Evolutionary conservation across 352 stramenopile genomes (phyloP), one percentile per base, ranked within the genome.

Genomic region (Pythium folliculosum): DNA sequence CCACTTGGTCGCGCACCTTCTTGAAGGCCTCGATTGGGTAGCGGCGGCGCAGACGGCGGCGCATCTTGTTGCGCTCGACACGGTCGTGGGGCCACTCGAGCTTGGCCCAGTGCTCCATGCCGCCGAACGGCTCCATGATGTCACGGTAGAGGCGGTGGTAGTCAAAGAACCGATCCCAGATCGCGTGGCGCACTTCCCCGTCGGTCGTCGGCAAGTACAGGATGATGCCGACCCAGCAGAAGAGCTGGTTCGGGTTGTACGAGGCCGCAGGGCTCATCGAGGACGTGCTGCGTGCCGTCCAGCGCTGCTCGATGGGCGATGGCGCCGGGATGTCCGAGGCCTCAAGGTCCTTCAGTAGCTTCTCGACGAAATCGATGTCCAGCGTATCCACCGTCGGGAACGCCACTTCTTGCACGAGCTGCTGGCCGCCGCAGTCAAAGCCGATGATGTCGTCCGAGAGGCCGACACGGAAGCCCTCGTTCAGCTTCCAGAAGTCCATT

Each of bases 371-470:
- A 55, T 97, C 82, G 10, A 98, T 88, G 49, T 99, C 97, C 22
- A 85, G 57, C 38, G 73, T 94, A 23, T 70, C 84, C 52, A 70
- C 60, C 70, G 82, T 92, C 32, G 95, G 93, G 55, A 99, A 99
- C 19, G 89, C 94, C 13, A 99, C 95, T 81, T 99, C 97, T 50
- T 95, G 92, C 5, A 99, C 97, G 75, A 97, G 97, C 79, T 99
- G 97, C 77, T 99, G 89, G 21, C 97, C 97, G 49, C 97, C 97
- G 73, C 97, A 99, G 83, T 99, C 97, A 75, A 99, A 99, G 54
- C 97, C 96, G 44, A 99, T 92, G 56, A 99, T 94, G 68, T 98
- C 80, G 71, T 98, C 96, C 40, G 92, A 98, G 23, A 90, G 91
- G 43, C 86, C 88, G 10, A 97, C 86, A 21, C 97, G 87, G 63